A percentile compares a stretch with the other conserved stretches of the same genome.
Evolutionary conservation across 2,329 filamentous ascomycete genomes (phyloP).

Genomic region (Thielaviopsis musarum): DNA sequence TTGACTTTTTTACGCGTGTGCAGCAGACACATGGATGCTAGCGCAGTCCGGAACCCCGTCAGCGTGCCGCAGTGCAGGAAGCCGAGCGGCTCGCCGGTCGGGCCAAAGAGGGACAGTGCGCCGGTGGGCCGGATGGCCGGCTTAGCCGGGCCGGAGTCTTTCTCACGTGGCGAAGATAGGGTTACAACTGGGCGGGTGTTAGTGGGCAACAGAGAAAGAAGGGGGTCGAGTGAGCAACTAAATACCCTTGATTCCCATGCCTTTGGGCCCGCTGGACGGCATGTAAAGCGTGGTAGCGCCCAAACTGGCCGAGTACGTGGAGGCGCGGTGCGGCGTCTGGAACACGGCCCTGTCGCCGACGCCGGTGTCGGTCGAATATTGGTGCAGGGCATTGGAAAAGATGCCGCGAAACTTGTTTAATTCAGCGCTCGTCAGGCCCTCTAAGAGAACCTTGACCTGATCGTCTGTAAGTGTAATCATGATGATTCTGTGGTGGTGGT

Average conservation of each 20-base stretch:
- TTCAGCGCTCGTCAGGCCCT: constrained; percentile 34
- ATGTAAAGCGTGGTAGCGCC: constrained; percentile 53
- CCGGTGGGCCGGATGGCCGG: constrained; percentile 37
- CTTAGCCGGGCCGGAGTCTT: constrained; percentile 14
- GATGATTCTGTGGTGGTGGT: constrained; percentile 27
- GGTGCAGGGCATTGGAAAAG: constrained; percentile 36
- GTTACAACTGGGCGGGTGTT: constrained; percentile 39
- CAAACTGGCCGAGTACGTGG: constrained; percentile 29
- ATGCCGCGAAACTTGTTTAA: constrained; percentile 32
- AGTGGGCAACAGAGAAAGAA: neutral
- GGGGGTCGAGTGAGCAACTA: neutral
- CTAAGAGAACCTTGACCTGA: constrained; percentile 36
- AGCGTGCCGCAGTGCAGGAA: constrained; percentile 57
- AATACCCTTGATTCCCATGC: constrained; percentile 51
- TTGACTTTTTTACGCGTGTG: constrained; percentile 50
- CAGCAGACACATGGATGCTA: constrained; percentile 52
- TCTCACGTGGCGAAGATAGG: constrained; percentile 28
- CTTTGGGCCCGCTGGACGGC: constrained; percentile 47
- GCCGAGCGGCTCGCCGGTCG: constrained; percentile 44
- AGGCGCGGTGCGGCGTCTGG: constrained; percentile 38
- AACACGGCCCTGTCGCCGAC: constrained; percentile 25
- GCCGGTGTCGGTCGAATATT: constrained; percentile 42
- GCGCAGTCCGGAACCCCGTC: constrained; percentile 65
- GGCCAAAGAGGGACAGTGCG: constrained; percentile 50
- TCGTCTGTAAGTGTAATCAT: constrained; percentile 42